Evolutionary conservation across 257 asterid genomes (phyloP), one percentile per base, ranked within the genome.

Genomic region (Solanum medicagineum): DNA sequence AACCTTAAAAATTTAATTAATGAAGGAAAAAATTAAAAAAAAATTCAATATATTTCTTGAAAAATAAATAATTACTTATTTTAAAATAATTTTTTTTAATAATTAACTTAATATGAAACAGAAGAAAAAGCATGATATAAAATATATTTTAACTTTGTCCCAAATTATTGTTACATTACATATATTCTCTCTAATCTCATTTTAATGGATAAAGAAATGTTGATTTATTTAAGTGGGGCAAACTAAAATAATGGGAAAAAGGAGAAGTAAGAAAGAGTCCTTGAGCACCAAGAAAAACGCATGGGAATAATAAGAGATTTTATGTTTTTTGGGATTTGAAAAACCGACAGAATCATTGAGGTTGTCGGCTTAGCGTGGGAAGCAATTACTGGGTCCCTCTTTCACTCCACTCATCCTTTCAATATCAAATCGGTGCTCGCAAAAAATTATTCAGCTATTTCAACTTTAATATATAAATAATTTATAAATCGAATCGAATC

Each of bases 321-420:
- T 26, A 62, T 40, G 62, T 54, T 75, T 49, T 81, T 81, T 16
- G 90, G 87, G 90, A 87, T 89, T 87, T 62, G 86, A 81, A 83
- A 56, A 85, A 80, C 53, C 87, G 91, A 86, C 90, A 88, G 44
- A 1, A 89, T 89, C 82, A 89, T 86, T 84, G 84, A 17, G 63
- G 42, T 17, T 89, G 92, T 89, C 90, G 88, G 88, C 62, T 75
- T 68, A 86, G 92, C 92, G 90, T 89, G 92, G 89, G 89, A 66
- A 70, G 86, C 88, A 89, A 88, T 88, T 32, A 85, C 85, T 86
- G 89, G 87, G 62, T 17, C 87, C 54, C 85, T 0, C 70, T 22
- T 80, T 11, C 20, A 51, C 59, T 29, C 20, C 84, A 3, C 83
- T 40, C 81, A 6, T 17, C 62, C 62, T 56, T 63, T 57, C 29